Base-by-base conservation (phyloP, 2,329 filamentous ascomycete species). In the Sclerotinia sclerotiorum region DNA sequence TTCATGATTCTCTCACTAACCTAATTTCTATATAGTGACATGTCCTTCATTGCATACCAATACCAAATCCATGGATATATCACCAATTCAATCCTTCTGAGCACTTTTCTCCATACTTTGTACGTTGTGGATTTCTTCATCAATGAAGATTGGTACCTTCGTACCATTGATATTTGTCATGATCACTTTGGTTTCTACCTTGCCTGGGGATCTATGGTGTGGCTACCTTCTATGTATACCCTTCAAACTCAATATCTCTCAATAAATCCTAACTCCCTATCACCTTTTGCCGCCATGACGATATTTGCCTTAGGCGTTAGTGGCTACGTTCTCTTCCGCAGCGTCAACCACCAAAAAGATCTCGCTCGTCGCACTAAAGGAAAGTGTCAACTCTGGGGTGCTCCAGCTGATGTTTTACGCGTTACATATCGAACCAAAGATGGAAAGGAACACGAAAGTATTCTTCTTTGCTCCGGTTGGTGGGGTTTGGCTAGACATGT, bases 111-210 rank as follows among this genome's bases (percentile, higher is more conserved):
- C 1, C 82, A 84, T 68, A 73, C 75, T 0, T 71, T 82, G 10
- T 84, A 84, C 63, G 79, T 83, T 10, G 70, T 83, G 0, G 82
- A 84, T 58, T 84, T 84, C 68, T 84, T 84, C 62, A 74, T 80
- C 60, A 83, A 84, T 10, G 82, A 84, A 70, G 78, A 80, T 17
- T 84, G 82, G 82, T 83, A 83, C 69, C 74, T 82, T 52, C 76
- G 78, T 35, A 81, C 80, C 21, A 79, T 81, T 29, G 79, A 81
- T 63, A 81, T 82, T 55, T 76, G 76, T 60, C 79, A 81, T 67
- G 79, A 82, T 64, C 80, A 81, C 69, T 80, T 81, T 63, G 79
- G 80, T 0, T 81, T 81, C 71, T 80, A 81, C 69, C 68, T 76
- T 7, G 74, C 73, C 29, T 84, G 81, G 81, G 82, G 82, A 6